Percentiles rank a stretch among this genome's conserved stretches.
phyloP scores from a whole-genome alignment of 768 basidiomycete genomes.

The Pisolithus sp. region DNA sequence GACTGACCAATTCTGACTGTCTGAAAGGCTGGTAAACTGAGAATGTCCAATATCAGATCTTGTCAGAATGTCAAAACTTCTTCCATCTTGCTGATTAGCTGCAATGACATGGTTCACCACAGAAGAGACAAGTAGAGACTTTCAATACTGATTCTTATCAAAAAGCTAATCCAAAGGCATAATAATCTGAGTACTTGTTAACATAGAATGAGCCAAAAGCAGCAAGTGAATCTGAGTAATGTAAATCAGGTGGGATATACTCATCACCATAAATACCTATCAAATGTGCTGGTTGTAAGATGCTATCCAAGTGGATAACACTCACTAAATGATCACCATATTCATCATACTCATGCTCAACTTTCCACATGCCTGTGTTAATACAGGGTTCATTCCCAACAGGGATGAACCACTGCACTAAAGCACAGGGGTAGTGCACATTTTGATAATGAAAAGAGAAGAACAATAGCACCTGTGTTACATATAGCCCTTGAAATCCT shows the following conservation, averaged over 20 bases:
- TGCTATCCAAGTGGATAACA: conserved; percentile 19
- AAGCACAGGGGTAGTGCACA: conserved; percentile 18
- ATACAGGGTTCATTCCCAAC: conserved; percentile 15
- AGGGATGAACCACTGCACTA: conserved; percentile 19
- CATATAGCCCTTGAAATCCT: conserved; percentile 20
- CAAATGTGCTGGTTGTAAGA: conserved; percentile 17
- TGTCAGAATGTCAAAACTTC: too few relatives aligned
- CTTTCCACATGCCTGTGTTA: conserved; percentile 27
- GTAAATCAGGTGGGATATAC: conserved; percentile 10
- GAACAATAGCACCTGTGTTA: conserved; percentile 21
- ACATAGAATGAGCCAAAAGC: conserved; percentile 21
- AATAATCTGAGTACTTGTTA: conserved; percentile 24
- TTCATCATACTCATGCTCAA: conserved; percentile 20
- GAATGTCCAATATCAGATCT: too few relatives aligned
- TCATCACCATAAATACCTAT: conserved; percentile 8
- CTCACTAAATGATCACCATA: conserved; percentile 2
- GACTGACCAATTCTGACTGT: too few relatives aligned
- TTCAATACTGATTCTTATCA: neutral
- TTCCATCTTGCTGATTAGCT: too few relatives aligned
- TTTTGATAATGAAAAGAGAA: conserved; percentile 17
- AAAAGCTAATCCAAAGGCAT: conserved; percentile 18
- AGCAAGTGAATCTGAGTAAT: conserved; percentile 10
- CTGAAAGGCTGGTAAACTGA: too few relatives aligned
- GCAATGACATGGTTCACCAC: too few relatives aligned
- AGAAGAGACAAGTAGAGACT: too few relatives aligned